Base-by-base conservation (phyloP, 2,329 filamentous ascomycete genomes). In the Penicillium rolfsii region DNA sequence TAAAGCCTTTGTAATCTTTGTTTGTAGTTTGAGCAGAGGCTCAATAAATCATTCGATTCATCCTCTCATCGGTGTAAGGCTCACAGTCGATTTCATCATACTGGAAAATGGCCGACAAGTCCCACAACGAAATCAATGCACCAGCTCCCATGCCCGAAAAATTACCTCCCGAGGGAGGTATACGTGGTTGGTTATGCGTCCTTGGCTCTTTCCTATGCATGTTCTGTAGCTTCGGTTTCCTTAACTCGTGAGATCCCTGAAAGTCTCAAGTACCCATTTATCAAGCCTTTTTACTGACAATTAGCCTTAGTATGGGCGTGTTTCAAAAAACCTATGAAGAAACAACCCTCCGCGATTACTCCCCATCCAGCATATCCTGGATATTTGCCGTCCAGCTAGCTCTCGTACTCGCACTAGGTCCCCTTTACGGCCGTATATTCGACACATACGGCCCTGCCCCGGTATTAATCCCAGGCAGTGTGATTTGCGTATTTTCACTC, bases 321-420 rank as follows among this genome's bases (percentile, higher is more conserved):
- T 82, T 81, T 60, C 79, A 82, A 58, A 73, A 71, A 22, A 81
- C 80, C 67, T 82, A 82, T 63, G 69, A 80, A 59, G 71, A 70
- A 8, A 71, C 81, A 45, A 76, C 77, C 48, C 72, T 82, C 3
- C 65, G 60, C n/a, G 60, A 74, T 7, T 77, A 80, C 55, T 73
- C 74, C 1, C 30, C 30, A 8, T 33, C 30, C 9, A 33, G 30
- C 30, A 33, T 33, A 33, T 33, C 30, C 9, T 33, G 30, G 30
- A 33, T 33, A 33, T 33, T 33, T 11, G 30, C 30, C 30, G 30
- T 33, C 30, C 30, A 33, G 9, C 30, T 33, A 33, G 30, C 30
- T 33, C 30, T 33, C 8, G 30, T 33, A 11, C 30, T 33, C 30
- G 30, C 30, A 11, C 30, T 33, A 33, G 30, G 30, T 33, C 30